Conservation (phyloP, 2,329 filamentous ascomycete genomes). For the Neofusicoccum kwambonambiense region DNA sequence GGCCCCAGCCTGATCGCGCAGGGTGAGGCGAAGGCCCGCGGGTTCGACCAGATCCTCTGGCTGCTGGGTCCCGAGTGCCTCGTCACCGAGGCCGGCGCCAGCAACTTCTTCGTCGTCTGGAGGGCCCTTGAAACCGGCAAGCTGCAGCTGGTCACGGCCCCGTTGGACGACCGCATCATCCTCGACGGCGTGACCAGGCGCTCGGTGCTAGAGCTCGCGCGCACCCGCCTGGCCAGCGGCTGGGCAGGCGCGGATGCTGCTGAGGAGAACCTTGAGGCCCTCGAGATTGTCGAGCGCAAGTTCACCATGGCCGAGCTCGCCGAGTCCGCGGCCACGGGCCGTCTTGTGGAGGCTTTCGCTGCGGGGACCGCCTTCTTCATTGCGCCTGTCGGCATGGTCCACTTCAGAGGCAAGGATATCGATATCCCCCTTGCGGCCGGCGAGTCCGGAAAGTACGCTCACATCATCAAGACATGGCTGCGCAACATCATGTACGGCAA, state of each 20-base stretch:
- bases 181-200: conserved; percentile 85
- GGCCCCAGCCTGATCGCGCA: conserved; percentile 80
- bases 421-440: conserved; percentile 43
- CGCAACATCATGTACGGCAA: conserved; percentile 51
- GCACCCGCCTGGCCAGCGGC: conserved; percentile 55
- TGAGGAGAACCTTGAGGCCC: conserved; percentile 34
- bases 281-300: conserved; percentile 75
- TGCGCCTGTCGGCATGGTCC: conserved; percentile 45
- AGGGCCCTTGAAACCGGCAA: conserved; percentile 58
- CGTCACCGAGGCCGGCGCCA: conserved; percentile 88
- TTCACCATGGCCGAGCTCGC: conserved; percentile 79
- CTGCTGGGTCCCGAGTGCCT: conserved; percentile 74
- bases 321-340: conserved; percentile 69
- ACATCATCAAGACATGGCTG: conserved; percentile 46
- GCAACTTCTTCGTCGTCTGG: conserved; percentile 90
- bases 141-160: conserved; percentile 76
- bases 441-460: conserved; percentile 43
- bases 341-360: conserved; percentile 81
- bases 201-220: conserved; percentile 72
- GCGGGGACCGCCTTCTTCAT: conserved; percentile 72
- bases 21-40: conserved; percentile 66
- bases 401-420: conserved; percentile 46
- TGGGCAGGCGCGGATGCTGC: conserved; percentile 21
- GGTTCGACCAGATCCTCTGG: conserved; percentile 93
- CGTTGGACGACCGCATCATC: conserved; percentile 78